Percentiles rank a stretch among this genome's conserved stretches.
phyloP scores from a whole-genome alignment of 768 basidiomycete genomes.

The Suillus variegatus region DNA sequence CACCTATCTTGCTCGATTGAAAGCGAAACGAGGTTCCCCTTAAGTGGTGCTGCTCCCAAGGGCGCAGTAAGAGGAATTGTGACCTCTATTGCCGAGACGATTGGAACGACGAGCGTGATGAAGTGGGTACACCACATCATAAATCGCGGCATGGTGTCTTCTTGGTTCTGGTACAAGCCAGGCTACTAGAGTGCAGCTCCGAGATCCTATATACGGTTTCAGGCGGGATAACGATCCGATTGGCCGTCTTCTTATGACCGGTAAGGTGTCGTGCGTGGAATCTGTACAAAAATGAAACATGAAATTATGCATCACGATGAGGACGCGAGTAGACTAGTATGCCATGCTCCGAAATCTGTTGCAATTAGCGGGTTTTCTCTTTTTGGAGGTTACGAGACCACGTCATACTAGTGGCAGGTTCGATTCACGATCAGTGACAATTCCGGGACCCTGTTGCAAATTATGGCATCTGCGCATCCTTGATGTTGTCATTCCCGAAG shows the following conservation, averaged over 20 bases:
- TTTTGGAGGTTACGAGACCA: too few relatives aligned
- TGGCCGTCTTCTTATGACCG: not conserved
- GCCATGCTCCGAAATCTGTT: too few relatives aligned
- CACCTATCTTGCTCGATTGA: slow-evolving; percentile 74
- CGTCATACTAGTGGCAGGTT: too few relatives aligned
- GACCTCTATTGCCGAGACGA: slow-evolving; percentile 28
- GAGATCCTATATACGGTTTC: slow-evolving; percentile 1
- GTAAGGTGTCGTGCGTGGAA: too few relatives aligned
- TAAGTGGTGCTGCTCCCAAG: slow-evolving; percentile 35
- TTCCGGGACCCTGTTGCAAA: too few relatives aligned
- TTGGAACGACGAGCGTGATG: slow-evolving; percentile 7
- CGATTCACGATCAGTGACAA: too few relatives aligned
- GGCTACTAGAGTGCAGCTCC: not conserved
- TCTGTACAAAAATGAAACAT: too few relatives aligned
- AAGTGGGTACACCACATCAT: slow-evolving; percentile 12
- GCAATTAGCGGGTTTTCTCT: too few relatives aligned
- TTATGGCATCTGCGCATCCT: too few relatives aligned
- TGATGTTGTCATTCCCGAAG: too few relatives aligned
- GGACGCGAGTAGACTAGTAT: too few relatives aligned
- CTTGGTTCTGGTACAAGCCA: not conserved
- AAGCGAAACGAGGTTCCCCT: slow-evolving; percentile 55
- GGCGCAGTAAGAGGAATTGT: slow-evolving; percentile 43
- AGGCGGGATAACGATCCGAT: not conserved
- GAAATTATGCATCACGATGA: too few relatives aligned
- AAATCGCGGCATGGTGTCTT: slow-evolving; percentile 2